Evolutionary conservation across 331 rosid species (phyloP), one percentile per base, ranked within the genome.

Genomic region (Stylosanthes scabra): DNA sequence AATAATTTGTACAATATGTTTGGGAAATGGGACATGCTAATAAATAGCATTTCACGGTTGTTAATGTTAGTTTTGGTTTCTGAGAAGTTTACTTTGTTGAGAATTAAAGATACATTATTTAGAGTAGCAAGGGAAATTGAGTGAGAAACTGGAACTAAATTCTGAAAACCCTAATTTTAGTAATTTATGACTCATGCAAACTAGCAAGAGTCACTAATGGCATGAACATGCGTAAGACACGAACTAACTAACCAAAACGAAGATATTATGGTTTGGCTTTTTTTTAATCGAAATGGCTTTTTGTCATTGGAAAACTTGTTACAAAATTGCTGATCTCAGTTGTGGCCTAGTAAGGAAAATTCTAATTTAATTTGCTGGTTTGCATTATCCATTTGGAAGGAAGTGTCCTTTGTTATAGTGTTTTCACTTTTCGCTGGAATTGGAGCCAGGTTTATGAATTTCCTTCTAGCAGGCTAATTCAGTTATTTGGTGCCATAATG

Each of bases 401-500:
- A 65, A 64, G 27, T 20, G 13, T 31, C 3, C 58, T 47, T 47
- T 47, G 44, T 66, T 27, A n/a, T 51, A 11, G 37, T 20, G 69
- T 63, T 15, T 8, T 63, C 42, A 27, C 14, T 63, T 15, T 8
- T 40, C 42, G 27, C 14, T 63, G 40, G 34, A 11, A 63, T 63
- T 62, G 51, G 41, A 62, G 47, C 44, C 25, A 28, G 56, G 71
- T 46, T 66, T 47, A 27, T 28, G 45, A 66, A 66, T 65, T 65
- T 27, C 57, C 58, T 27, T 27, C 8, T 65, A 10, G 39, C 11
- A 28, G 29, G 27, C 9, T 3, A 66, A 47, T n/a, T 6, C 47
- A 67, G 41, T 31, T 50, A 50, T 50, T 15, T 51, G 49, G 50
- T 20, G 51, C 28, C 11, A 52, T 70, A 50, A 37, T 11, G n/a